Base-by-base conservation (phyloP, 2,329 filamentous ascomycete genomes). In the Alternaria ethzedia region DNA sequence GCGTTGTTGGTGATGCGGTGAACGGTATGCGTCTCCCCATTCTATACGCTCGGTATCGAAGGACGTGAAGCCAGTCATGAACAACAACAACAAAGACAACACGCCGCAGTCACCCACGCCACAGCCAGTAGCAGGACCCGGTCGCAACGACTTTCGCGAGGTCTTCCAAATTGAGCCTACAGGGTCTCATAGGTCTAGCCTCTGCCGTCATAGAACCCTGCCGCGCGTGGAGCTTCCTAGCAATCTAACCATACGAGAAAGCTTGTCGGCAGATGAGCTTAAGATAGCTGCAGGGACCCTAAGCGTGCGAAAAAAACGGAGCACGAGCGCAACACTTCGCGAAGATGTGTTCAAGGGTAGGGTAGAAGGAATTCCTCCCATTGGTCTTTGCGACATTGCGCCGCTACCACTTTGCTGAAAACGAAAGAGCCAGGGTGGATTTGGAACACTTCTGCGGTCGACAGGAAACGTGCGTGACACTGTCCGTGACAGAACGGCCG, bases 241-340 rank as follows among this genome's bases (percentile, higher is more conserved):
- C 54, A 61, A 59, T 52, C 23, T 56, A 59, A 41, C 17, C 30
- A 64, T 47, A 60, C 46, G 52, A 57, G 47, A 61, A 66, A 55
- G 58, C 60, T 61, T 62, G 21, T 51, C 57, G 62, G 50, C 54
- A 67, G 28, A 49, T 64, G 50, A 64, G 36, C 45, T 64, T 61
- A 56, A 52, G 50, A 46, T 46, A 41, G n/a, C 28, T 46, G 46
- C 57, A 50, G 43, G 25, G 49, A 17, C 21, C n/a, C 30, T 50
- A 21, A 36, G 51, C 21, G 61, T 25, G 26, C 43, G 36, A 46
- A 56, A 55, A 21, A 30, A 20, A 20, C 43, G 21, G 54, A 21
- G 23, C 11, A 26, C 20, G 46, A 56, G 54, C 54, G 43, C 54
- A 32, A 46, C 36, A 28, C 26, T 26, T 30, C 28, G 20, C 17